Conservation (phyloP, 495 filamentous ascomycete species). For the Astrothelium macrocarpum region DNA sequence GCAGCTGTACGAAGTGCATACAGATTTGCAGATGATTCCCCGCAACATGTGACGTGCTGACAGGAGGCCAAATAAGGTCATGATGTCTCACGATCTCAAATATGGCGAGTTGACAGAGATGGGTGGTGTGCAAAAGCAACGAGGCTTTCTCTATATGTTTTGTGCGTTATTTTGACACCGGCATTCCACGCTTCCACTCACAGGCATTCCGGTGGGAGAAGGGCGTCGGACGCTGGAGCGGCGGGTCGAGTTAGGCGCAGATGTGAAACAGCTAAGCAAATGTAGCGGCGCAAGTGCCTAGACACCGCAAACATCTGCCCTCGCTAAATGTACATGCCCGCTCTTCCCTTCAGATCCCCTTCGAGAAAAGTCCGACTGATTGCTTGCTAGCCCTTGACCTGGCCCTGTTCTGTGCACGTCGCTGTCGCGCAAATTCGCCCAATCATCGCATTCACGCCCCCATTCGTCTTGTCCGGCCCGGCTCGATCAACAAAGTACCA, state of each 20-base stretch:
- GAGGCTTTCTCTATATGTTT: not conserved
- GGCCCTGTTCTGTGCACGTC: not conserved
- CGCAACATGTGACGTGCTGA: constrained; percentile 1
- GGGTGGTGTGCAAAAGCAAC: not conserved
- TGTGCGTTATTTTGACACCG: not conserved
- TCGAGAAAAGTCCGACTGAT: not conserved
- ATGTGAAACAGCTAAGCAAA: constrained; percentile 5
- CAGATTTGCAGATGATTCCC: not conserved
- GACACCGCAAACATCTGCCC: not conserved
- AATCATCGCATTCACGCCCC: not conserved
- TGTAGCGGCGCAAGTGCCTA: not conserved
- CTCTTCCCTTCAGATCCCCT: not conserved
- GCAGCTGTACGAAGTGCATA: not conserved
- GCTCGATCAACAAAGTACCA: not conserved
- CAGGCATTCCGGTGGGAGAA: not conserved
- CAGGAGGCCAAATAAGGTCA: not conserved
- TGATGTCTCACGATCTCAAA: too few relatives aligned
- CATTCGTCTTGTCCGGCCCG: not conserved
- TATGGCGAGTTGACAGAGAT: too few relatives aligned
- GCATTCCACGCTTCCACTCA: not conserved
- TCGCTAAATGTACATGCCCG: not conserved
- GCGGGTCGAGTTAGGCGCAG: not conserved
- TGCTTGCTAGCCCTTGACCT: not conserved
- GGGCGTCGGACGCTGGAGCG: not conserved
- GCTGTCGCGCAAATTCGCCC: not conserved